Base-by-base conservation (phyloP, 306 rosid species). In the Lotus japonicus region DNA sequence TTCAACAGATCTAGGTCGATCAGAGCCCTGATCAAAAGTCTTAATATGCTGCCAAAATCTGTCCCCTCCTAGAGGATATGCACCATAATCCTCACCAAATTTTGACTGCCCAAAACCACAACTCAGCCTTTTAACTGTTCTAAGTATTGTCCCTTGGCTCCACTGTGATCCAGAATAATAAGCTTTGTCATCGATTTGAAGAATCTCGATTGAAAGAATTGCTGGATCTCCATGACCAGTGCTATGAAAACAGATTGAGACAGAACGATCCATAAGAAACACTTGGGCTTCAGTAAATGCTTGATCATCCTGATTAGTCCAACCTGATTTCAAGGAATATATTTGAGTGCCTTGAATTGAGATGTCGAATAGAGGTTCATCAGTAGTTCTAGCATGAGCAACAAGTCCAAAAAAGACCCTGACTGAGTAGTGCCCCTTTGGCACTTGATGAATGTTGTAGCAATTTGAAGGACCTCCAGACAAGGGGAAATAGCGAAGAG, bases 171-270 rank as follows among this genome's bases (percentile, higher is more conserved):
- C 95, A 73, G 78, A 85, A 61, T 82, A 45, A 75, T 94, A 88
- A 18, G 96, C 96, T 48, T 69, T 71, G 57, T 77, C 81, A 78
- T 88, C 87, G 48, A 94, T 71, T 81, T 94, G 96, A 75, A 94
- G 99, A 83, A 94, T 87, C 84, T 90, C 97, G 58, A 94, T 83
- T 4, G 99, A 81, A 78, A 94, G 85, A n/a, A 94, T 81, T 18
- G 97, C 85, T n/a, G 99, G 99, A 84, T 90, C 99, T 54, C 99
- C 99, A 65, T 94, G 99, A 54, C 99, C 99, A 1, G 99, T 94
- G 77, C 96, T 85, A 74, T 94, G 99, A 39, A 94, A 94, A 80
- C 99, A 94, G 59, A 94, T 64, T 39, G 96, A 94, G 54, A 82
- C 90, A 28, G 95, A 80, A 61, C 86, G 83, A 71, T 90, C 84